Conservation (phyloP, 208 protist species). For the Novymonas esmeraldas region DNA sequence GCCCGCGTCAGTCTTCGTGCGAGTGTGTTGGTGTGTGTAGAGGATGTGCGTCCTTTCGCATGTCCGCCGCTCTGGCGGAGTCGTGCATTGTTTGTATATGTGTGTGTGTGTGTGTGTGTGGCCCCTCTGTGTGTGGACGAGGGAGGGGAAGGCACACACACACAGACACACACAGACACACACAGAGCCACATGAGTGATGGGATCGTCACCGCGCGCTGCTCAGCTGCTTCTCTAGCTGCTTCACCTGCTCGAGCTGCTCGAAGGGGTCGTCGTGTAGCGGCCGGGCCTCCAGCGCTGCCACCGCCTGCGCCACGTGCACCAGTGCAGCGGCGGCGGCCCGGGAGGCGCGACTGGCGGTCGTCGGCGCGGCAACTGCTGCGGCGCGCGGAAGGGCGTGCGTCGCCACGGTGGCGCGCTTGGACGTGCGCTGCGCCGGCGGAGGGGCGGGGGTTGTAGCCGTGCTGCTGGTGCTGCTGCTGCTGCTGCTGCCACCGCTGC, state of each 20-base stretch:
- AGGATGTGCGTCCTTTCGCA: too few species aligned
- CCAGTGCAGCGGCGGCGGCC: not conserved
- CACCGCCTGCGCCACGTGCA: constrained; percentile 16
- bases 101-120: too few species aligned
- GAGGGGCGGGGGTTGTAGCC: not conserved
- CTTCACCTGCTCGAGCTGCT: constrained; percentile 24
- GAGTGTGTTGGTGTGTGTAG: too few species aligned
- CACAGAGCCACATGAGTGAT: not conserved
- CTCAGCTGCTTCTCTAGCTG: constrained; percentile 29
- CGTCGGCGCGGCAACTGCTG: not conserved
- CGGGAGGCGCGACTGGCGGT: not conserved
- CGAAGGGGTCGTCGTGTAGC: constrained; percentile 25
- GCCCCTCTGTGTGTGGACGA: too few species aligned
- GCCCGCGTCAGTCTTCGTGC: too few species aligned
- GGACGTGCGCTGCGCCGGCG: not conserved
- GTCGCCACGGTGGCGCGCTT: constrained; percentile 4
- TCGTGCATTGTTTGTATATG: too few species aligned
- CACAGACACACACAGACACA: not conserved
- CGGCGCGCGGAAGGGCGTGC: constrained; percentile 8
- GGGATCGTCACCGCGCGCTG: not conserved
- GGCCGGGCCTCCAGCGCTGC: constrained; percentile 15
- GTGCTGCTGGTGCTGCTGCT: not conserved
- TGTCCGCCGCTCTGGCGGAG: too few species aligned
- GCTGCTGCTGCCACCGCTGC: not conserved
- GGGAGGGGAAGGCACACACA: not conserved